Evolutionary conservation across 768 basidiomycete genomes (phyloP), one percentile per base, ranked within the genome.

Genomic region (Russula vinacea): DNA sequence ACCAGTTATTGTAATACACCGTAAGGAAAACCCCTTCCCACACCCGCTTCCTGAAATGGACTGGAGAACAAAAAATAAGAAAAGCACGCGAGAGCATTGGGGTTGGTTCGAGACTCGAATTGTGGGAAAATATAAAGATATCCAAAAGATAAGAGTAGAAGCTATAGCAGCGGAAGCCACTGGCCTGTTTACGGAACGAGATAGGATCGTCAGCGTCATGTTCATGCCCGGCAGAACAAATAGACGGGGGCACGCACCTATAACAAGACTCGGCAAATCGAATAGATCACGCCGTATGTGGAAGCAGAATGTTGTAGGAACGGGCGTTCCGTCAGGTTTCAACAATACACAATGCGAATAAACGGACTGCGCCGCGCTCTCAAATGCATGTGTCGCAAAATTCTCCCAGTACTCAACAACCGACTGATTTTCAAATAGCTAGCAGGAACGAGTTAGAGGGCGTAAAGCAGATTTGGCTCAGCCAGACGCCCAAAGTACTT

Each of bases 401-500:
- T 91, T 93, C 76, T 98, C 97, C 89, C 91, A 94, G 74, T 94
- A 94, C 73, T 94, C 90, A 57, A 97, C 95, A 57, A 88, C 92
- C 56, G 94, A 95, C 74, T 93, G 90, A 74, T 94, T 92, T 77
- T 97, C 94, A 73, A 98, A 95, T 58, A 98, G 79, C 90, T 95
- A 72, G 42, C 50, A 54, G 54, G 29, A 55, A 57, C 40, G 45
- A 40, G 29, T 29, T 24, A 29, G 44, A 35, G 49, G 49, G 49
- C 65, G 57, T 57, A n/a, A 47, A 53, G 58, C 9, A 42, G 14
- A 52, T 58, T 52, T 62, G 59, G 60, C 37, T 56, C 47, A 6
- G 52, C 17, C 22, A 55, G 56, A 40, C 19, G 11, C 17, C 13
- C 19, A 33, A 58, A 19, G n/a, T 22, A 60, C 68, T 57, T 70